Conservation (phyloP, 2,329 filamentous ascomycete genomes). For the Epichloe sibirici region DNA sequence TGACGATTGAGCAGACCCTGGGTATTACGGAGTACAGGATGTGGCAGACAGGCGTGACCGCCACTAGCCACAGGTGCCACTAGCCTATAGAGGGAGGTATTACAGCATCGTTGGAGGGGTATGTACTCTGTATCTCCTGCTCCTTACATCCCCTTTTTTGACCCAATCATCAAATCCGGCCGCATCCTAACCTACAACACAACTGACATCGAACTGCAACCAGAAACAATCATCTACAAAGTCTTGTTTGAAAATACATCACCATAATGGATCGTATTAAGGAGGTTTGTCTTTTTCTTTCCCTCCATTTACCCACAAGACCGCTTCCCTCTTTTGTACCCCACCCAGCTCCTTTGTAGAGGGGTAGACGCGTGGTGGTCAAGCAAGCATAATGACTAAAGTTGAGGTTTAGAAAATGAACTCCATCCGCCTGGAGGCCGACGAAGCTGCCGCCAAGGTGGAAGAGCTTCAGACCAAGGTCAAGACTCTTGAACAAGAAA, state of each 20-base stretch:
- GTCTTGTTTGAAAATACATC: slow-evolving; percentile 9
- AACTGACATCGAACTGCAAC: slow-evolving; percentile 13
- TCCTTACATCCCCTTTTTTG: slow-evolving; percentile 17
- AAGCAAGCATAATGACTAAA: slow-evolving; percentile 6
- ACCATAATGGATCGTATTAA: slow-evolving; percentile 75
- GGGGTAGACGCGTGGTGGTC: slow-evolving; percentile 8
- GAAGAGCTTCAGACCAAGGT: slow-evolving; percentile 81
- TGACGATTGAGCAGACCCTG: slow-evolving; percentile 2
- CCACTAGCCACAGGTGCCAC: slow-evolving; percentile 18
- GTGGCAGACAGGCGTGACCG: slow-evolving; percentile 6
- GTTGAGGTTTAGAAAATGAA: slow-evolving; percentile 65
- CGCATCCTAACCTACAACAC: slow-evolving; percentile 21
- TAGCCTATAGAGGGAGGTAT: not conserved
- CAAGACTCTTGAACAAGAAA: slow-evolving; percentile 89
- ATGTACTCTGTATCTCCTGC: slow-evolving; percentile 14
- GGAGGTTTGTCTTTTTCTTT: slow-evolving; percentile 51
- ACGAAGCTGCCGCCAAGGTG: slow-evolving; percentile 67
- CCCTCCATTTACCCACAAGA: not conserved
- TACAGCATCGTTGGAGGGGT: slow-evolving; percentile 22
- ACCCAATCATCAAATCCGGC: slow-evolving; percentile 19
- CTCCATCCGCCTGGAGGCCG: slow-evolving; percentile 85
- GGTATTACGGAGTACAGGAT: not conserved
- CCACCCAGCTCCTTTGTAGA: slow-evolving; percentile 11
- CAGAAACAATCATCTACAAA: not conserved
- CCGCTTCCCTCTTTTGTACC: slow-evolving; percentile 18